Evolutionary conservation across 2,329 filamentous ascomycete genomes (phyloP).

Genomic region (Fusarium clavum): DNA sequence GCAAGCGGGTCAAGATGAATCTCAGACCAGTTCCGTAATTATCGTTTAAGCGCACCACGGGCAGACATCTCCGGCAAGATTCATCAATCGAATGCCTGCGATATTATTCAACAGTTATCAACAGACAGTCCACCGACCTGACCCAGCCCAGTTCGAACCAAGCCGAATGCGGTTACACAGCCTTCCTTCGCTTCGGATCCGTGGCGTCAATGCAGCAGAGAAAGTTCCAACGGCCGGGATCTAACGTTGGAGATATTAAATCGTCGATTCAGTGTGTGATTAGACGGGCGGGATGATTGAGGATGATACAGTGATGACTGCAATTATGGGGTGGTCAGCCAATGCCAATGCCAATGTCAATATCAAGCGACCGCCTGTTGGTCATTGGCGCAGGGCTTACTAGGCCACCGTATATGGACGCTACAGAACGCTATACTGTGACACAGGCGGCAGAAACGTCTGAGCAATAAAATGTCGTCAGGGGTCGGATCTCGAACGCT

Average conservation of each 20-base stretch:
- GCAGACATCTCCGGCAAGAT: constrained; percentile 23
- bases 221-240: constrained; percentile 36
- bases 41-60: constrained; percentile 15
- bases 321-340: neutral
- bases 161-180: constrained; percentile 11
- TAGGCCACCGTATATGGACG: constrained; percentile 1
- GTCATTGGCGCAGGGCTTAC: constrained; percentile 23
- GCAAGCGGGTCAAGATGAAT: neutral
- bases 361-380: constrained; percentile 1
- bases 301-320: neutral
- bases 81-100: neutral
- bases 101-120: neutral
- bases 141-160: neutral
- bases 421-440: constrained; percentile 17
- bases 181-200: constrained; percentile 24
- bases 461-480: constrained; percentile 33
- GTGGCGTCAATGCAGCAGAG: constrained; percentile 18
- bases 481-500: constrained; percentile 39
- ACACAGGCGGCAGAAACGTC: constrained; percentile 26
- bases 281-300: constrained; percentile 4
- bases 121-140: neutral
- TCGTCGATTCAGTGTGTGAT: constrained; percentile 23
- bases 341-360: constrained; percentile 5
- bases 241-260: constrained; percentile 33
- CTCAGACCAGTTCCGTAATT: neutral